Conservation (phyloP, 257 asterid species). For the Sherardia arvensis region DNA sequence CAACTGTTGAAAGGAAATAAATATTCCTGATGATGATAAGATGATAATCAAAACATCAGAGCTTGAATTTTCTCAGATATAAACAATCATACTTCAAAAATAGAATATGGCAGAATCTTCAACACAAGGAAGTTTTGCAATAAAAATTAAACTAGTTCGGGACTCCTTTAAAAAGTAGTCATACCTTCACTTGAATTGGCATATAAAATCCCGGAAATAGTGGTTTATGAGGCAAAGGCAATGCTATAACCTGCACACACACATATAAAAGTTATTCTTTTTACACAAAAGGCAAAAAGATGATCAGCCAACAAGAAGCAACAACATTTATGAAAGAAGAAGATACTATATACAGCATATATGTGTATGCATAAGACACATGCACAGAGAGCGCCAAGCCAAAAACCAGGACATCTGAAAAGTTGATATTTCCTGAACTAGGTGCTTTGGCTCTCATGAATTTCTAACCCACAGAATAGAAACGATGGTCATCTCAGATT, state of each 20-base stretch:
- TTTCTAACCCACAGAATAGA: background rate
- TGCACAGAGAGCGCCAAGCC: background rate
- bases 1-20: background rate
- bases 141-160: background rate
- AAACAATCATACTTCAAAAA: background rate
- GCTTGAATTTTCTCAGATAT: background rate
- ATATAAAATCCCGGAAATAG: slow-evolving; percentile 93
- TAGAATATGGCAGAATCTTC: background rate
- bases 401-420: background rate
- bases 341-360: background rate
- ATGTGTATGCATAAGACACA: background rate
- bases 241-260: slow-evolving; percentile 52
- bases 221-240: slow-evolving; percentile 65
- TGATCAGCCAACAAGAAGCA: background rate
- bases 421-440: background rate
- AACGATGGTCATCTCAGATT: background rate
- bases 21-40: background rate
- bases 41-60: background rate
- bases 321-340: background rate
- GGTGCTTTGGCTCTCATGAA: background rate
- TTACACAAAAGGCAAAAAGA: background rate
- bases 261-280: slow-evolving; percentile 1
- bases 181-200: slow-evolving; percentile 96
- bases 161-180: background rate
- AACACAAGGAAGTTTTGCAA: background rate